phyloP scores from a whole-genome alignment of 495 filamentous ascomycete genomes.

The Aspergillus kassunensis region DNA sequence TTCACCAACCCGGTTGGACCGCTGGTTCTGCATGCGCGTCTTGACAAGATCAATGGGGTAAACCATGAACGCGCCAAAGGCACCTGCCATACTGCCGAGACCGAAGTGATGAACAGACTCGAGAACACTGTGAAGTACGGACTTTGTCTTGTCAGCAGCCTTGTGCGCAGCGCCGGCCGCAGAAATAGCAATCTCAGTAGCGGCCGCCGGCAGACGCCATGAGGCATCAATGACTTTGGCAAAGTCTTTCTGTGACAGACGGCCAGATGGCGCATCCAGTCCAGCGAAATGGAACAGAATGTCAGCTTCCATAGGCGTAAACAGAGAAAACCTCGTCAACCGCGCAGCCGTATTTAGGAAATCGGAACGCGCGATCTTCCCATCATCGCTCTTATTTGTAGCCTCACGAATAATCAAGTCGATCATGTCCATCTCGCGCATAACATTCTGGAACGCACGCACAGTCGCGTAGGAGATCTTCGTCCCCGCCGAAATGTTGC shows the following conservation, averaged over 20 bases:
- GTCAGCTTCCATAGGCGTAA: constrained; percentile 98
- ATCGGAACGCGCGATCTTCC: constrained; percentile 88
- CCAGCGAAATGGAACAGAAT: constrained; percentile 98
- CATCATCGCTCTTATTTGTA: constrained; percentile 75
- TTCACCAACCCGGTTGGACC: constrained; percentile 73
- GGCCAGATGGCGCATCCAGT: constrained; percentile 79
- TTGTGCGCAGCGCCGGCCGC: constrained; percentile 40
- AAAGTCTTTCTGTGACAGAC: constrained; percentile 81
- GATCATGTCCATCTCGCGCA: constrained; percentile 95
- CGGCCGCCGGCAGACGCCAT: constrained; percentile 64
- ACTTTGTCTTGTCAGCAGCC: constrained; percentile 47
- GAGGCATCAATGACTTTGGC: constrained; percentile 90
- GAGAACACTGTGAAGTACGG: constrained; percentile 56
- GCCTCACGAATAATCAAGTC: constrained; percentile 88
- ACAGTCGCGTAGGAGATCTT: constrained; percentile 98
- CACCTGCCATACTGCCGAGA: constrained; percentile 84
- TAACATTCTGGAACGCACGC: constrained; percentile 93
- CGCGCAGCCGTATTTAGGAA: constrained; percentile 92
- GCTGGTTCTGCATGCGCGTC: constrained; percentile 98
- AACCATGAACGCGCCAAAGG: constrained; percentile 97
- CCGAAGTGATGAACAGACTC: constrained; percentile 87
- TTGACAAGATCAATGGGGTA: constrained; percentile 99
- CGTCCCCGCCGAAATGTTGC: constrained; percentile 86
- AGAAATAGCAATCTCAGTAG: constrained; percentile 34
- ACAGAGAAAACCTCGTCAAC: constrained; percentile 85